These are phyloP conservation scores for Symbiotaphrina buchneri DNA, from an alignment of 495 filamentous ascomycete genomes.

Conservation along the genomic window DNA sequence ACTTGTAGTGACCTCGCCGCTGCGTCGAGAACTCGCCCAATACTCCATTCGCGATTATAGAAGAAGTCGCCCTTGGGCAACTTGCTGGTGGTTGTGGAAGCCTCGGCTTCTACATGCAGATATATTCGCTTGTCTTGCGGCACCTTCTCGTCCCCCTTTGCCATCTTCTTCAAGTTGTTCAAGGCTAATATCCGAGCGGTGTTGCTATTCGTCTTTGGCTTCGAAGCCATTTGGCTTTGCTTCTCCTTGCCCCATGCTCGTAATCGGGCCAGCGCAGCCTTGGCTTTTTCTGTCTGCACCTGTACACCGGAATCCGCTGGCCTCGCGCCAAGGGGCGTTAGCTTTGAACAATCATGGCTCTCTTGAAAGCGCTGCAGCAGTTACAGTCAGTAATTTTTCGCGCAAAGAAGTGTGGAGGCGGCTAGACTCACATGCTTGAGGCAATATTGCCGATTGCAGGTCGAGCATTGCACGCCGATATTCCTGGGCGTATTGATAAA, in stretches of 20 bases:
- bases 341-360: conserved; percentile 64
- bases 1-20: conserved; percentile 64
- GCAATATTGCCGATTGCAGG: conserved; percentile 74
- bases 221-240: conserved; percentile 23
- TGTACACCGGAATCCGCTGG: conserved; percentile 9
- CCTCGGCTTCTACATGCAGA: conserved; percentile 66
- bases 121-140: conserved; percentile 65
- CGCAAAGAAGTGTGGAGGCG: no score
- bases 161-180: conserved; percentile 57
- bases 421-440: no score
- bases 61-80: conserved; percentile 63
- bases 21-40: conserved; percentile 71
- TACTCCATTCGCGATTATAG: conserved; percentile 68
- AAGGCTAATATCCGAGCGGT: conserved; percentile 37
- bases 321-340: conserved; percentile 44
- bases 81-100: conserved; percentile 50
- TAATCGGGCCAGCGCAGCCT: conserved; percentile 38
- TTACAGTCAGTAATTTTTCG: no score
- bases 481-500: conserved; percentile 58
- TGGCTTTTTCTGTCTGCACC: conserved; percentile 24
- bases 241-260: conserved; percentile 45
- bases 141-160: conserved; percentile 72
- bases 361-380: conserved; percentile 68
- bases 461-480: conserved; percentile 57
- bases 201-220: conserved; percentile 31